Evolutionary conservation across 1,284 basidiomycete species (phyloP).

Genomic region (Puccinia brachypodii): DNA sequence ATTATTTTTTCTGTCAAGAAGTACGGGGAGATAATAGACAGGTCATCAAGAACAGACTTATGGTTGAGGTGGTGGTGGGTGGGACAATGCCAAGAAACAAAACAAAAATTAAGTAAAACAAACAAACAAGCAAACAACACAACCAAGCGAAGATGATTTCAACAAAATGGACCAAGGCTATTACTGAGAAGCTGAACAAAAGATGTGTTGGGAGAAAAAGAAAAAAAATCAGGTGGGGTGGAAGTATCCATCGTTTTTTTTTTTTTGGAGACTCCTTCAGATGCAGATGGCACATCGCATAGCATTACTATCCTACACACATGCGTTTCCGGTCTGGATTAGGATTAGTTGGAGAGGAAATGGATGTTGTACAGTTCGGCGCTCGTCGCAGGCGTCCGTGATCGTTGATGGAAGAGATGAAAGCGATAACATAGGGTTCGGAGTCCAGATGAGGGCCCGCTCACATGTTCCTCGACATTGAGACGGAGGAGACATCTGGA

Average conservation of each 20-base stretch:
- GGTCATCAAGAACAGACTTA: neutral
- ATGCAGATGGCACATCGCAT: neutral
- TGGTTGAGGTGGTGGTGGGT: neutral
- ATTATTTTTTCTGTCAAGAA: neutral
- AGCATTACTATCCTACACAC: neutral
- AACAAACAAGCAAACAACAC: neutral
- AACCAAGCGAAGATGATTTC: neutral
- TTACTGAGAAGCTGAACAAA: neutral
- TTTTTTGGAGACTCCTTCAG: neutral
- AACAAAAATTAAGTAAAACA: neutral
- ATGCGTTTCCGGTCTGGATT: neutral
- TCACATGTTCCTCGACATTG: constrained; percentile 13
- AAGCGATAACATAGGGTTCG: neutral
- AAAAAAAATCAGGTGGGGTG: neutral
- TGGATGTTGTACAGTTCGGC: neutral
- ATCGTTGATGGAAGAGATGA: neutral
- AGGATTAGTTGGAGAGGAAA: neutral
- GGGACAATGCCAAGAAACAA: neutral
- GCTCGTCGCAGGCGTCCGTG: neutral
- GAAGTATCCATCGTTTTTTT: neutral
- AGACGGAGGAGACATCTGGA: neutral
- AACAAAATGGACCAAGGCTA: too few species aligned
- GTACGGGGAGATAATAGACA: neutral
- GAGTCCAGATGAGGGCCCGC: too few species aligned
- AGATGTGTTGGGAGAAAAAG: neutral